Base-by-base conservation (phyloP, 1,139 yeast species). In the Candida gigantensis region DNA sequence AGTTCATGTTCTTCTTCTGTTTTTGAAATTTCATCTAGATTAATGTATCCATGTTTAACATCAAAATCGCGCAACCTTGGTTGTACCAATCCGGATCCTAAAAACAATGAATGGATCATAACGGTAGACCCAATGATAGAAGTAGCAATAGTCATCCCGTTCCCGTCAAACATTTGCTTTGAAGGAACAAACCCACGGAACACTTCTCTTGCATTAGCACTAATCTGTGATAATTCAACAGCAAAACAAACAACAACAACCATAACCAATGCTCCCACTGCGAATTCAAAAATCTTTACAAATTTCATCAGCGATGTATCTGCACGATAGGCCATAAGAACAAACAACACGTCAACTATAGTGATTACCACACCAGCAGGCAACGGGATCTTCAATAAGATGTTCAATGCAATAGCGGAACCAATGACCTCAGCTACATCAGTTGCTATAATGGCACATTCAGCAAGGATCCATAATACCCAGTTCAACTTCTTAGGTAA, bases 381-480 rank as follows among this genome's bases (percentile, higher is more conserved):
- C 24, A 86, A 63, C 0, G 95, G 95, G 11, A 86, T 68, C 35
- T 71, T 72, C 30, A 84, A 50, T 42, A 86, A 65, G 37, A 86
- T 80, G 52, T 86, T 84, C 42, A 86, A 64, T 0, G 95, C 92
- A 49, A 86, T 79, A 3, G 95, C 94, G n/a, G 88, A 78, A 50
- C 95, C 95, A 38, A 86, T 84, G 23, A 86, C 95, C 53, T 86
- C 95, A 3, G 95, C 94, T 7, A 86, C 72, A 65, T 86, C 95
- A 0, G 95, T 86, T 1, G 95, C 88, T 35, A 86, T 77, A 41
- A 86, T 85, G 21, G 95, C 94, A 51, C 75, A 69, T 55, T 86
- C 95, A 1, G 95, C 90, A 42, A 84, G 67, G 28, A 83, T 45
- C 75, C 87, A 86, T 4, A 86, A 46, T 1, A 60, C 44, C 41